Base-by-base conservation (phyloP, 1,284 basidiomycete genomes). In the Cryptococcus wingfieldii region DNA sequence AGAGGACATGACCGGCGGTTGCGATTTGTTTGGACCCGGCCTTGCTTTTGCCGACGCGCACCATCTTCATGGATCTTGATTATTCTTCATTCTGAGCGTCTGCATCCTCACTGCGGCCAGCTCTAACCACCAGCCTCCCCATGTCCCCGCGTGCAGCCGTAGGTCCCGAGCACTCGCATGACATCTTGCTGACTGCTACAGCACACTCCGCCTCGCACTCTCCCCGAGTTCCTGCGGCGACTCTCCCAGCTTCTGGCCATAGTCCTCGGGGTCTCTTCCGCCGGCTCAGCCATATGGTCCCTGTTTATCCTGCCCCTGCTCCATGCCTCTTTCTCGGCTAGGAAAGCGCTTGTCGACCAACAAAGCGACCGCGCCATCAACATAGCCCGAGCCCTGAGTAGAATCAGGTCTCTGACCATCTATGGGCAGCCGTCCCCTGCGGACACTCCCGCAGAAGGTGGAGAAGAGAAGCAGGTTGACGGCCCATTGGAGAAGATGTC, bases 281-380 rank as follows among this genome's bases (percentile, higher is more conserved):
- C 70, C 9, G 44, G 72, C 19, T 69, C 71, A 0, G 62, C 62
- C 3, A 56, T 72, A 47, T 77, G 74, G 70, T 70, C 67, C 16
- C 57, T 55, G 18, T 71, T 75, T 60, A 56, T 77, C 37, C 62
- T 77, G 0, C 76, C 76, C 1, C 65, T 75, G 1, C 59, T 77
- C 14, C 74, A 76, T 51, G 67, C 75, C 5, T 66, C 65, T 8
- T 76, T 72, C 58, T 69, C 69, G 0, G 76, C 76, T 4, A 56
- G 75, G 27, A 61, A 66, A 45, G 74, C 68, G 4, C 44, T 77
- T 25, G 63, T 66, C 5, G 65, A 67, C 18, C 67, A 71, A 25
- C 75, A 76, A 55, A n/a, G 41, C 8, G 57, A 63, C 5, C 51
- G 39, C 43, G 38, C 44, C 45, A 16, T 41, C 52, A 16, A 49